Percentiles rank a stretch among this genome's conserved stretches.
Conservation (phyloP, 2,329 filamentous ascomycete species). For the Ophiostoma quercus region DNA sequence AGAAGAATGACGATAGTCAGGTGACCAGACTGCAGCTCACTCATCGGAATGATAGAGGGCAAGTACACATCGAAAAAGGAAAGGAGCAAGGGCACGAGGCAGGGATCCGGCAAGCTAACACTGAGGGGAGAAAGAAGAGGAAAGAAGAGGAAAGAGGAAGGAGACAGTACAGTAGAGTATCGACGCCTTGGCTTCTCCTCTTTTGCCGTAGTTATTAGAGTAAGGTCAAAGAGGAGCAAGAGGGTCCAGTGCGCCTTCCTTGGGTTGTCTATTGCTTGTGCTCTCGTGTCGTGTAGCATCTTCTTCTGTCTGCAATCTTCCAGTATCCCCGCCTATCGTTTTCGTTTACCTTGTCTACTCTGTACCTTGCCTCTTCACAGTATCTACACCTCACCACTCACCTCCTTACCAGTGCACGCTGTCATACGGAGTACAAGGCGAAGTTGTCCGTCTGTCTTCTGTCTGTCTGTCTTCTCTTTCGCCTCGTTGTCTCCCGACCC, state of each 20-base stretch:
- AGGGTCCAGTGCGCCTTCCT: neutral
- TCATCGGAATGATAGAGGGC: neutral
- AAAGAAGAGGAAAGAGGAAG: neutral
- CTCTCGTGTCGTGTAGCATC: neutral
- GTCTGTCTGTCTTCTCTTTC: neutral
- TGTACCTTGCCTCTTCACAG: neutral
- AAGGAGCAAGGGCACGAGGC: neutral
- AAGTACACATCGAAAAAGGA: neutral
- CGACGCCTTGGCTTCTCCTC: conserved; percentile 5
- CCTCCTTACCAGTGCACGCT: neutral
- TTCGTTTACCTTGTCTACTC: neutral
- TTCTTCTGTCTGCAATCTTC: no score
- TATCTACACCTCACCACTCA: neutral
- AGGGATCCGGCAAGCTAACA: conserved; percentile 13
- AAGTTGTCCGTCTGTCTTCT: neutral
- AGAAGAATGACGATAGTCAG: neutral
- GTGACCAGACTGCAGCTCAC: neutral
- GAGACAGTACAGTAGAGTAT: neutral
- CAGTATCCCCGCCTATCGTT: no score
- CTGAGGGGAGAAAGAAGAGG: neutral
- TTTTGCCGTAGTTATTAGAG: neutral
- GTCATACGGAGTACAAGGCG: neutral
- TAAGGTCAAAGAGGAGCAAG: neutral
- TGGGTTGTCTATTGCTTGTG: neutral
- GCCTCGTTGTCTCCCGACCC: neutral